Conservation (phyloP, 257 asterid genomes). For the Striga asiatica region DNA sequence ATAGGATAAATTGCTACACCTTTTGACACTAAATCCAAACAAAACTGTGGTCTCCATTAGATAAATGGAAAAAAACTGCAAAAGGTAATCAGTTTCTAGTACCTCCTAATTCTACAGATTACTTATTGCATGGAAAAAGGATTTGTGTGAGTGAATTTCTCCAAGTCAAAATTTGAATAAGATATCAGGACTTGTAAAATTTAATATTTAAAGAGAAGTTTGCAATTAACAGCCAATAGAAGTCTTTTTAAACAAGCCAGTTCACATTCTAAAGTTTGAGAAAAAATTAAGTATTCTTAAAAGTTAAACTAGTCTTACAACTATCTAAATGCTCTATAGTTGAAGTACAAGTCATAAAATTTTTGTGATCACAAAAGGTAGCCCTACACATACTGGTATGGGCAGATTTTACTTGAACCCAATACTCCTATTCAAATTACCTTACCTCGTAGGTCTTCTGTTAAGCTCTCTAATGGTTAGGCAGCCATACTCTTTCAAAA, state of each 20-base stretch:
- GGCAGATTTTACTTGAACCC: too few species aligned
- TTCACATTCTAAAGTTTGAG: neutral
- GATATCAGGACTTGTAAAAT: too few species aligned
- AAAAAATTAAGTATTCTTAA: neutral
- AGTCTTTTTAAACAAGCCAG: neutral
- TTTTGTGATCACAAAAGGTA: too few species aligned
- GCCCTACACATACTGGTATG: too few species aligned
- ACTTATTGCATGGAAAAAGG: neutral
- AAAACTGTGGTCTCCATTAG: neutral
- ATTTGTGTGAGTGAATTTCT: neutral
- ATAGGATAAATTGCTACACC: neutral
- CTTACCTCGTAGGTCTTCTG: too few species aligned
- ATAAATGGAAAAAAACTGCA: neutral
- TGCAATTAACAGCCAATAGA: neutral
- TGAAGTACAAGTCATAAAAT: too few species aligned
- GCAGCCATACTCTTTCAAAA: too few species aligned
- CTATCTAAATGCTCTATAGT: too few species aligned
- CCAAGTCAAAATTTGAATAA: neutral
- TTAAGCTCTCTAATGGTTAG: too few species aligned
- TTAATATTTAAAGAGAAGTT: too few species aligned
- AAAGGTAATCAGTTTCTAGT: neutral
- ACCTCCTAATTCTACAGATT: neutral
- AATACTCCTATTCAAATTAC: too few species aligned
- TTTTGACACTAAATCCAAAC: slow-evolving; percentile 1
- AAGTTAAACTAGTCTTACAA: neutral